A percentile compares a stretch with the other conserved stretches of the same genome.
Conservation (phyloP, 2,329 filamentous ascomycete species). For the Stachybotrys chartarum region DNA sequence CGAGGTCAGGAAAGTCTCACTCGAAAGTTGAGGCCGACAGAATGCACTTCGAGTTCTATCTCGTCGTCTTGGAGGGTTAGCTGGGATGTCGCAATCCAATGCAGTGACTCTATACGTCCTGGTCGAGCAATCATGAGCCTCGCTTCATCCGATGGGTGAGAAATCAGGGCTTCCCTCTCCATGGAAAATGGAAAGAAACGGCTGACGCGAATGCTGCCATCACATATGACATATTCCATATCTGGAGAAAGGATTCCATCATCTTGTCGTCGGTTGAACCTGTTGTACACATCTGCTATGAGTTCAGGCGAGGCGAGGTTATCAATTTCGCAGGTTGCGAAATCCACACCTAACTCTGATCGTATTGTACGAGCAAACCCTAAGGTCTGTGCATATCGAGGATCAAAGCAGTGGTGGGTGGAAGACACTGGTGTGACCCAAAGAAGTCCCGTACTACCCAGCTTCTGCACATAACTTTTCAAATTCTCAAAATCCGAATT, state of each 20-base stretch:
- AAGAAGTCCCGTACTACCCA: too few species aligned
- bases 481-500: too few species aligned
- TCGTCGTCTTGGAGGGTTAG: conserved; percentile 8
- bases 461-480: too few species aligned
- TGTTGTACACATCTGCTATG: conserved; percentile 11
- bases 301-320: conserved; percentile 1
- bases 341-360: conserved; percentile 15
- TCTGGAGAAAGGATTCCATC: conserved; percentile 13
- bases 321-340: conserved; percentile 23
- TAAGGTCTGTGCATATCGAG: conserved; percentile 16
- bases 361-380: conserved; percentile 21
- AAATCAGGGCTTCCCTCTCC: conserved; percentile 8
- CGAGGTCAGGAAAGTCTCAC: conserved; percentile 6
- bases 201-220: conserved; percentile 16
- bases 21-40: conserved; percentile 12
- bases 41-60: conserved; percentile 25
- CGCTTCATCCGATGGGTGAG: not conserved
- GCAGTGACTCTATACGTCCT: conserved; percentile 12
- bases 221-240: conserved; percentile 20
- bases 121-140: conserved; percentile 6
- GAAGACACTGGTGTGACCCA: too few species aligned
- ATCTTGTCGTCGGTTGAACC: conserved; percentile 10
- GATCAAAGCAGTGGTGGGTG: conserved; percentile 12
- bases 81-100: conserved; percentile 7
- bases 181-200: conserved; percentile 18